Percentiles rank a stretch among this genome's conserved stretches.
These are phyloP conservation scores for Lippia alba DNA, from an alignment of 305 asterid species.

Conservation along the genomic window DNA sequence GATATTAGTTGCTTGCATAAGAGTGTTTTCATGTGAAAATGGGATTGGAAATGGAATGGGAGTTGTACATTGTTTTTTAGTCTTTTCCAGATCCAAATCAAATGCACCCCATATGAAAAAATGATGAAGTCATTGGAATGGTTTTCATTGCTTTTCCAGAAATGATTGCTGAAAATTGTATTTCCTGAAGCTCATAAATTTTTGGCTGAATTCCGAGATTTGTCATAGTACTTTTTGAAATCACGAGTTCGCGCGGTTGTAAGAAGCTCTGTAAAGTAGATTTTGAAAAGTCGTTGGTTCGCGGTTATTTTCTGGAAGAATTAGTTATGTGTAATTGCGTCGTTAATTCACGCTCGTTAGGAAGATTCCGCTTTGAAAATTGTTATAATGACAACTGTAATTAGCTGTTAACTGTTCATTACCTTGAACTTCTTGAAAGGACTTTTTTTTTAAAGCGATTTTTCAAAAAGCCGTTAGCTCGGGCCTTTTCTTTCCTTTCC, in stretches of 20 bases:
- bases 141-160: conserved; percentile 21
- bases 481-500: neutral
- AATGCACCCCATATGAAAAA: conserved; percentile 30
- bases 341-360: conserved; percentile 9
- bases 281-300: conserved; percentile 20
- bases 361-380: conserved; percentile 9
- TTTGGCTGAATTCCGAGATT: neutral
- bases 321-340: conserved; percentile 16
- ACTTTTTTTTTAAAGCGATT: neutral
- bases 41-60: conserved; percentile 23
- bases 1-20: conserved; percentile 21
- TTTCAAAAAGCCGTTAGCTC: neutral
- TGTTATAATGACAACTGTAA: neutral
- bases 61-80: conserved; percentile 19
- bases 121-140: conserved; percentile 26
- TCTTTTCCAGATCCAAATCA: conserved; percentile 15
- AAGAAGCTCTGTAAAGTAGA: conserved; percentile 9
- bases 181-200: conserved; percentile 8
- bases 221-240: too few relatives aligned
- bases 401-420: neutral
- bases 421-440: neutral
- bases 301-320: conserved; percentile 6
- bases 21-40: conserved; percentile 25
- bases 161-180: conserved; percentile 1
- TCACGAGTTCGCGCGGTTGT: conserved; percentile 9